Conservation (phyloP, 768 basidiomycete species). For the Hemileccinum rubropunctum region DNA sequence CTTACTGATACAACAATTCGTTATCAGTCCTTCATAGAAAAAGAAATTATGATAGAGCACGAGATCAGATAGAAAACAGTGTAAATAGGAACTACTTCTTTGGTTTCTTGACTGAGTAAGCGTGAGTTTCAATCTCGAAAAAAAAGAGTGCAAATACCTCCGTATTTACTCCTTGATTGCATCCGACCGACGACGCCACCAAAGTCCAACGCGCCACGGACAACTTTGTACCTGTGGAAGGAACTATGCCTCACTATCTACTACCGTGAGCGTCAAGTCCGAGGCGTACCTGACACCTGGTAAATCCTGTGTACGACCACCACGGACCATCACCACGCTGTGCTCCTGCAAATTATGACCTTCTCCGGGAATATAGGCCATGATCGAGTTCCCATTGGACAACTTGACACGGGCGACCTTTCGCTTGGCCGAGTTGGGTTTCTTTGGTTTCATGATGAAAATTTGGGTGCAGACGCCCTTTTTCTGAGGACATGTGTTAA, state of each 20-base stretch:
- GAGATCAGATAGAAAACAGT: not conserved
- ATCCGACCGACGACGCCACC: conserved; percentile 84
- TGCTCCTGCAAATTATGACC: conserved; percentile 99
- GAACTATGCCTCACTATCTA: conserved; percentile 2
- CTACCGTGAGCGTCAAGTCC: not conserved
- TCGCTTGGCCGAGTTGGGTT: conserved; percentile 97
- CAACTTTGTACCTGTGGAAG: conserved; percentile 79
- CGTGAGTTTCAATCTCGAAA: conserved; percentile 2
- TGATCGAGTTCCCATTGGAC: conserved; percentile 81
- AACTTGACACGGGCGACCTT: conserved; percentile 96
- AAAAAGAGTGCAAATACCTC: conserved; percentile 50
- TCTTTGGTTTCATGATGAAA: conserved; percentile 85
- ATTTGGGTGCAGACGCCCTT: conserved; percentile 90
- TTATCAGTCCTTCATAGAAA: not conserved
- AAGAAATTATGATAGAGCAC: not conserved
- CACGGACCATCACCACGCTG: conserved; percentile 90
- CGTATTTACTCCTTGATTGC: conserved; percentile 87
- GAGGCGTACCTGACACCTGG: conserved; percentile 86
- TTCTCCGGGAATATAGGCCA: conserved; percentile 95
- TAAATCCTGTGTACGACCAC: conserved; percentile 95
- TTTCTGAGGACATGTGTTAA: conserved; percentile 76
- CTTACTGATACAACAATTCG: no score
- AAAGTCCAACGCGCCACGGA: conserved; percentile 90
- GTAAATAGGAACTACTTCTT: conserved; percentile 52
- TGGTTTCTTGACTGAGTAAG: conserved; percentile 73